Evolutionary conservation across 2,329 filamentous ascomycete genomes (phyloP), one percentile per base, ranked within the genome.

Genomic region (Ophiosphaerella korrae): DNA sequence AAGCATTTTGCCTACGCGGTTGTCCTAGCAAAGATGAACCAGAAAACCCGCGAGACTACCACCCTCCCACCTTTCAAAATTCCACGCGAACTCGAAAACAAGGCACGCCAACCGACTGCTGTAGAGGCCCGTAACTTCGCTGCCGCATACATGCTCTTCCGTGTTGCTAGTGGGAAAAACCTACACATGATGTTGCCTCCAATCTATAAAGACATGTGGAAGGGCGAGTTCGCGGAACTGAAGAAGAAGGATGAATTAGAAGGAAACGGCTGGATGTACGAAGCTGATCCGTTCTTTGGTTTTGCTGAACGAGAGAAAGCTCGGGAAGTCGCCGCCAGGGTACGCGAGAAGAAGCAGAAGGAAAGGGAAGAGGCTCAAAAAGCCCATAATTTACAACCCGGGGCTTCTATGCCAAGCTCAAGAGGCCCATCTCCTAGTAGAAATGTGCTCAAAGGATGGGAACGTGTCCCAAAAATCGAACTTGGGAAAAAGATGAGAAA

Each of bases 131-230:
- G 89, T 52, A 93, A 99, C 77, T 94, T 95, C 60, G 92, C 92
- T 7, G 94, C 94, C 3, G 90, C 92, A 0, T 97, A 95, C 75
- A 89, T 88, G 2, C 81, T 99, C 7, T 97, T 94, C 70, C 84
- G 94, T 42, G 89, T 97, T 3, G 93, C 90, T 74, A 97, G 89
- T 69, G 96, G 95, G 87, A 92, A 92, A 75, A 97, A 97, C 70
- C 85, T 97, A 64, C 91, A 96, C 70, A 95, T 92, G 79, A 93
- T 92, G 77, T 81, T 99, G 58, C 94, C 94, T 21, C 94, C 94
- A 0, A 89, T 89, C 52, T 95, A 97, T 75, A 88, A 88, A 67
- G 85, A 90, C 58, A 78, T 97, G 36, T 99, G 94, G 94, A 96
- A 95, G 70, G 84, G 84, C 5, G 87, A 92, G 50, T 96, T 99